These are phyloP conservation scores for Aspergillus sp. DNA, from an alignment of 2,329 filamentous ascomycete genomes.

Conservation along the genomic window DNA sequence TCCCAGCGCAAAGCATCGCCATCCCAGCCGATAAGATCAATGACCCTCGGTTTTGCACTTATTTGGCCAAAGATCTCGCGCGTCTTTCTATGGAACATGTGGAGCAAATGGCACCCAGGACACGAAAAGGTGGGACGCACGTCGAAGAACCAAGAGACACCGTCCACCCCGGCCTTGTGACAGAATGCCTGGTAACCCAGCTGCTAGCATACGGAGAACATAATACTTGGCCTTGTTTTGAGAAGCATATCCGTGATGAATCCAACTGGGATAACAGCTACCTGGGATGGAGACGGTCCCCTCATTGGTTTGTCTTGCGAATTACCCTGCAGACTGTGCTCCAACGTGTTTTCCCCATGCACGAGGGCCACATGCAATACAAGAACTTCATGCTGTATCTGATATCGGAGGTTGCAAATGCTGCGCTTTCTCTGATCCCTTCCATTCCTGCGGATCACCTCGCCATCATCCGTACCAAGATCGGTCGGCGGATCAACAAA, in stretches of 20 bases:
- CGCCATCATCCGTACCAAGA: slow-evolving; percentile 40
- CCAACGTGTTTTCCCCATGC: slow-evolving; percentile 6
- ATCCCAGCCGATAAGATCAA: slow-evolving; percentile 19
- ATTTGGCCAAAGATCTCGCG: slow-evolving; percentile 24
- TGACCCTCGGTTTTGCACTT: slow-evolving; percentile 16
- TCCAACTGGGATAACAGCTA: slow-evolving; percentile 35
- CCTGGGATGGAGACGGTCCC: slow-evolving; percentile 46
- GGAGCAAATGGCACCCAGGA: slow-evolving; percentile 24
- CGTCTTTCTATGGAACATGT: slow-evolving; percentile 28
- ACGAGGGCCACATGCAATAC: slow-evolving; percentile 30
- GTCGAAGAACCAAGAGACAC: slow-evolving; percentile 44
- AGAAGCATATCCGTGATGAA: slow-evolving; percentile 51
- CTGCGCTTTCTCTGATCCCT: slow-evolving; percentile 8
- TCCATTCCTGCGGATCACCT: slow-evolving; percentile 26
- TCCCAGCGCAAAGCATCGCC: slow-evolving; percentile 37
- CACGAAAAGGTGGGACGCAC: too few species aligned
- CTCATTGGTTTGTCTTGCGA: slow-evolving; percentile 51
- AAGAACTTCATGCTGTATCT: slow-evolving; percentile 51
- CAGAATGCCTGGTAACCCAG: slow-evolving; percentile 44
- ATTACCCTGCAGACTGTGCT: slow-evolving; percentile 44
- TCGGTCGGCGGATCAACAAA: slow-evolving; percentile 41
- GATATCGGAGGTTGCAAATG: slow-evolving; percentile 31
- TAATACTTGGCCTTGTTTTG: slow-evolving; percentile 24
- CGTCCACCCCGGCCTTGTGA: slow-evolving; percentile 45
- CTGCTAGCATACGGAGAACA: slow-evolving; percentile 36